A percentile compares a stretch with the other conserved stretches of the same genome.
phyloP scores from a whole-genome alignment of 2,329 filamentous ascomycete species.

The Acrocalymma vagum region DNA sequence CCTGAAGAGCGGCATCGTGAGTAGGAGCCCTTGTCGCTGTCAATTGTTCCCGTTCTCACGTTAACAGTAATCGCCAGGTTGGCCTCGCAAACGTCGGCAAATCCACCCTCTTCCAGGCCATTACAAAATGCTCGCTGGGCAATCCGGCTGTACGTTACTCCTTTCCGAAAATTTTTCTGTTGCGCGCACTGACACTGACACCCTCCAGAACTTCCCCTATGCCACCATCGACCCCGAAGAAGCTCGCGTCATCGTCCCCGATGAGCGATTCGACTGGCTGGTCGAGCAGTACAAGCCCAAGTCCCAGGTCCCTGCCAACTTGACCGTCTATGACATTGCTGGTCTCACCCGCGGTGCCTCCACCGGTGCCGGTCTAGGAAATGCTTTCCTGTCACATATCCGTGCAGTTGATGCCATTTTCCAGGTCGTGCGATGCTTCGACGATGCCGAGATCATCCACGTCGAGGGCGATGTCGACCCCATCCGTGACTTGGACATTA shows the following conservation, averaged over 20 bases:
- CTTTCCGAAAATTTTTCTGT: slow-evolving; percentile 11
- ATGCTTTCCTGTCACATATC: slow-evolving; percentile 98
- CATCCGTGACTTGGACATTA: slow-evolving; percentile 91
- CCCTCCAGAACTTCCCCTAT: slow-evolving; percentile 98
- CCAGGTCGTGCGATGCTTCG: slow-evolving; percentile 95
- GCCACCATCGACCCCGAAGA: slow-evolving; percentile 99
- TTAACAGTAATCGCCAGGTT: slow-evolving; percentile 70
- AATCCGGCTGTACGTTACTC: slow-evolving; percentile 83
- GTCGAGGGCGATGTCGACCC: slow-evolving; percentile 99
- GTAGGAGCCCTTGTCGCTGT: slow-evolving; percentile 64
- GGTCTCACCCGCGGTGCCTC: slow-evolving; percentile 95
- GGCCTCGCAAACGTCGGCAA: slow-evolving; percentile 99
- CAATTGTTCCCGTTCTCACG: slow-evolving; percentile 36
- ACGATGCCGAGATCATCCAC: slow-evolving; percentile 99
- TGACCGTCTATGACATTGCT: slow-evolving; percentile 98
- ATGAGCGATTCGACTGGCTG: slow-evolving; percentile 96
- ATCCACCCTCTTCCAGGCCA: slow-evolving; percentile 99
- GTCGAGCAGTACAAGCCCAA: slow-evolving; percentile 97
- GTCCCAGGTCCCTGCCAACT: slow-evolving; percentile 93
- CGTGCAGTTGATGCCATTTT: slow-evolving; percentile 98
- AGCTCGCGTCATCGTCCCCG: slow-evolving; percentile 94
- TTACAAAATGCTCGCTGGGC: slow-evolving; percentile 96
- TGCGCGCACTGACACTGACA: no score
- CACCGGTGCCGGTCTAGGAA: slow-evolving; percentile 95
- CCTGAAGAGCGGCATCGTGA: slow-evolving; percentile 97